phyloP scores from a whole-genome alignment of 345 rosid genomes.

The Melaleuca alternifolia region DNA sequence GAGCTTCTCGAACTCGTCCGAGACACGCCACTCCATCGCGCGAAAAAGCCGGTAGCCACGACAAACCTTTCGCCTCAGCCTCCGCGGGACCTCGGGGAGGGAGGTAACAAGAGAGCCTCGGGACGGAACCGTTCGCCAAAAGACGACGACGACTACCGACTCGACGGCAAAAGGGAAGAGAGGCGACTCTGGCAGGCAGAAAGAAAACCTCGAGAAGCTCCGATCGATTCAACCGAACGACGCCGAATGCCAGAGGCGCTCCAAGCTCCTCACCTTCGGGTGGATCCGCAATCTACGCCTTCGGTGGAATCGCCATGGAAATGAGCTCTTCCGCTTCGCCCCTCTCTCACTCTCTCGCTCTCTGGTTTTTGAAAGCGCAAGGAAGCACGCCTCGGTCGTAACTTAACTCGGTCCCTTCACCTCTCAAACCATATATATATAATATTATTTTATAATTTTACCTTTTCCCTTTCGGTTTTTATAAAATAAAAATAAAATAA shows the following conservation, averaged over 20 bases:
- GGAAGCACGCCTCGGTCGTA: neutral
- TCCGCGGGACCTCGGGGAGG: neutral
- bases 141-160: neutral
- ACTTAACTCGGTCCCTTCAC: neutral
- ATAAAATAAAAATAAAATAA: too few species aligned
- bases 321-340: neutral
- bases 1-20: conserved; percentile 11
- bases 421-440: neutral
- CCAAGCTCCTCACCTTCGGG: neutral
- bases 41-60: neutral
- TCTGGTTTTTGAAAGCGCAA: neutral
- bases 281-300: neutral
- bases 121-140: neutral
- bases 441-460: neutral
- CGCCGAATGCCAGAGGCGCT: neutral
- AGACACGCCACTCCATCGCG: conserved; percentile 1
- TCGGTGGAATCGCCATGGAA: neutral
- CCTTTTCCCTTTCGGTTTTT: neutral
- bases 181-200: too few species aligned
- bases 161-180: neutral
- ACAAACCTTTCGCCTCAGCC: neutral
- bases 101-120: neutral
- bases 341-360: neutral
- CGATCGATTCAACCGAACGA: neutral
- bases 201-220: neutral